Base-by-base conservation (phyloP, 495 filamentous ascomycete species). In the Penicillium dipodomyicola region DNA sequence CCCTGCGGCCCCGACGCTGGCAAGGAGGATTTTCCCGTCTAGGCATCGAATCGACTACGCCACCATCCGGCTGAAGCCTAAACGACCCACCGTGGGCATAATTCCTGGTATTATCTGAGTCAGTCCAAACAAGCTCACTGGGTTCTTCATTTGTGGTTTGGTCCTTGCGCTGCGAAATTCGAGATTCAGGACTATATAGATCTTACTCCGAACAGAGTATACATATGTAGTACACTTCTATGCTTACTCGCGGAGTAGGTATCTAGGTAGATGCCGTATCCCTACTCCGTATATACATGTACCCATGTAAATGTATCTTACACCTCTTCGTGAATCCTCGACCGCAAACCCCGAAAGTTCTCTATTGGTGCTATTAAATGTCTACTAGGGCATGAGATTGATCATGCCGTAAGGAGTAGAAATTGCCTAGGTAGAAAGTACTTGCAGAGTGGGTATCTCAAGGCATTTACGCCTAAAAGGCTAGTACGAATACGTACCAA, bases 11-110 rank as follows among this genome's bases (percentile, higher is more conserved):
- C 63, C 65, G 40, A 50, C 58, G 35, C 57, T 57, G 62, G 27
- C 54, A 63, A 58, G 60, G 63, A 62, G 63, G 63, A 60, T 64
- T 60, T 67, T 33, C 64, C 64, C 54, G 54, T 58, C 63, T 64
- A 64, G 64, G 64, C 59, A 64, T 57, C 58, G 54, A 64, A 61
- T 64, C 59, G 53, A 54, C 50, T 54, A 57, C 57, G 59, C 65
- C 63, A 68, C 63, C 40, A n/a, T 11, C 43, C 56, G 65, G 58
- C 64, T 56, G 64, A 64, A 59, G 55, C 35, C 15, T 9, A 9
- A 55, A 22, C 2, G 59, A 62, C 50, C 60, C 60, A 60, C 55
- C 40, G 53, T 33, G 48, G 58, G 59, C 56, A 49, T 59, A 58
- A 58, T 58, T 57, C 56, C 49, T 53, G 58, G 57, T 58, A 63